phyloP scores from a whole-genome alignment of 129 eudicot genomes.

The Flaveria ramosissima region DNA sequence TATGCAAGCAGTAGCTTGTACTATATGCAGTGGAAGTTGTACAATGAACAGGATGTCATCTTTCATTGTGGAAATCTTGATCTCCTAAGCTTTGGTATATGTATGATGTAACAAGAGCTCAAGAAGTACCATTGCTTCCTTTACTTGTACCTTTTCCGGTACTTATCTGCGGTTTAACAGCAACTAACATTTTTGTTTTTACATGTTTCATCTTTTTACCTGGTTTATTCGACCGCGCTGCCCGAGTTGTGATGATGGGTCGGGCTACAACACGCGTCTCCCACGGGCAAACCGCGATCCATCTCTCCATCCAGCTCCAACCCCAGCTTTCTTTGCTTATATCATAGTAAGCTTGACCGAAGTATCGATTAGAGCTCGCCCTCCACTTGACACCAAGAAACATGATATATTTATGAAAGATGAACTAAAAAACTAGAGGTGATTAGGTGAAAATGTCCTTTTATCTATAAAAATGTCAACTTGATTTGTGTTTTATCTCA shows the following conservation, averaged over 20 bases:
- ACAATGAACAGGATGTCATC: constrained; percentile 7
- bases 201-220: constrained; percentile 2
- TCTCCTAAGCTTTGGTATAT: constrained; percentile 14
- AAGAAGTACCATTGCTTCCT: constrained; percentile 23
- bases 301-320: constrained; percentile 23
- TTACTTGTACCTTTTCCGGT: constrained; percentile 36
- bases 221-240: not conserved
- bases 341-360: constrained; percentile 10
- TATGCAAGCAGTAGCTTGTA: not conserved
- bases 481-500: not conserved
- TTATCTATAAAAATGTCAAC: not conserved
- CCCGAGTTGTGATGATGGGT: not conserved
- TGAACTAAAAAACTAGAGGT: too few species aligned
- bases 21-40: constrained; percentile 16
- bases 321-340: constrained; percentile 21
- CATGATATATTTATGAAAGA: not conserved
- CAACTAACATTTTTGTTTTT: constrained; percentile 26
- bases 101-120: constrained; percentile 3
- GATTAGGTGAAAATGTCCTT: too few species aligned
- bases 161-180: constrained; percentile 23
- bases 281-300: constrained; percentile 19
- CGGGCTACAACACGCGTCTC: constrained; percentile 10
- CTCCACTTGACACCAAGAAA: constrained; percentile 19
- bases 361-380: constrained; percentile 6
- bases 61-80: constrained; percentile 14